Evolutionary conservation across 2,329 filamentous ascomycete genomes (phyloP), one percentile per base, ranked within the genome.

Genomic region (Triangularia verruculosa): DNA sequence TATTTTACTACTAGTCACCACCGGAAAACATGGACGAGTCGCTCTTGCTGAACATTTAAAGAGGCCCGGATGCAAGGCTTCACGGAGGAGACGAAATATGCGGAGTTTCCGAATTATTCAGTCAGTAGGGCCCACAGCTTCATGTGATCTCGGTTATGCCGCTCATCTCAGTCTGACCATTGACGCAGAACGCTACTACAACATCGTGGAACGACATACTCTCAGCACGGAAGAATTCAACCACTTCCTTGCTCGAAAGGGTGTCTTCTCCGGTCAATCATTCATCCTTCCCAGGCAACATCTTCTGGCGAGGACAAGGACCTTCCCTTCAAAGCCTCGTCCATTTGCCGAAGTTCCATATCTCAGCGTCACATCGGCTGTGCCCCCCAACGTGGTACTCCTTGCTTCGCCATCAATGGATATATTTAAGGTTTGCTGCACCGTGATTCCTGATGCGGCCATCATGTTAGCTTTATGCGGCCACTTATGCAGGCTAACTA

Each of bases 251-350:
- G n/a, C n/a, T n/a, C n/a, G n/a, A n/a, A n/a, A n/a, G n/a, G n/a
- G n/a, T n/a, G n/a, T n/a, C n/a, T 4, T 28, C 4, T 28, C 9
- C 27, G 27, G 27, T 28, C 27, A 9, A 9, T 28, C 54, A 15
- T 39, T 57, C 54, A 57, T 32, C 24, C 56, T 58, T 13, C 56
- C 56, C 25, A 3, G n/a, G 11, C 56, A 58, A 8, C 56, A 58
- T n/a, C 39, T 58, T 34, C 25, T 20, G n/a, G 56, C 56, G 12
- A 22, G 13, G 8, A 58, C 56, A 13, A 58, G 13, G 12, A 34
- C 39, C 30, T 17, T 43, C 4, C 56, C 56, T 3, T 43, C 56
- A 12, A 58, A 58, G 3, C 56, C 56, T 9, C 56, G 11, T 2
- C 56, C 56, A 22, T 58, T 58, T 13, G 34, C 56, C 15, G 28